These are phyloP conservation scores for Cubamyces sp. DNA, from an alignment of 768 basidiomycete species.

Conservation along the genomic window DNA sequence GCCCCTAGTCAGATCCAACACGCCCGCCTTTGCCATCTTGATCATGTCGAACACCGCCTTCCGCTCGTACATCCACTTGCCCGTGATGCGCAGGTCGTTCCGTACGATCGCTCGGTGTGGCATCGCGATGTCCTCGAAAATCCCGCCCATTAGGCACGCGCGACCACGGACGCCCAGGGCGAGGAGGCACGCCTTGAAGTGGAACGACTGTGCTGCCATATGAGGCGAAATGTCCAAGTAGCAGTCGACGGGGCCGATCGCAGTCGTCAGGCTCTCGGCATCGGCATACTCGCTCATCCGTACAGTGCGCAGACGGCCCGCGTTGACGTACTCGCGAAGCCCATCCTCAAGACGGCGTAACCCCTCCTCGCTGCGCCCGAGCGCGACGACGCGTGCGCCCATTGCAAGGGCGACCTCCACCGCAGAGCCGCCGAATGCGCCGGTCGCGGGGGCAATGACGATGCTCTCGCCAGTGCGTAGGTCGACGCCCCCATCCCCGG, in stretches of 20 bases:
- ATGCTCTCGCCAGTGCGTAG: neutral
- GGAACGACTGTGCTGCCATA: neutral
- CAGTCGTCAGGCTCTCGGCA: neutral
- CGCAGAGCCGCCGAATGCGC: neutral
- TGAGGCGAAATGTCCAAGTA: neutral
- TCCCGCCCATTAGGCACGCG: neutral
- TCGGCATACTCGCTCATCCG: neutral
- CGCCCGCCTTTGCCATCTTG: neutral
- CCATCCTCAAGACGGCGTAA: neutral
- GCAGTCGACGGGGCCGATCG: neutral
- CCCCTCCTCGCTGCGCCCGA: neutral
- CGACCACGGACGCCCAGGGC: neutral
- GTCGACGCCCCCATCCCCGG: neutral
- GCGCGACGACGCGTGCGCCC: neutral
- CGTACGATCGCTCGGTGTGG: neutral
- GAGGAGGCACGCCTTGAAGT: conserved; percentile 3
- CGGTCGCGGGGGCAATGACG: neutral
- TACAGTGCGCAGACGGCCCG: neutral
- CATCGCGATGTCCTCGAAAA: neutral
- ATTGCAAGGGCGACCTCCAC: neutral
- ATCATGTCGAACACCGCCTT: neutral
- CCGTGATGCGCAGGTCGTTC: neutral
- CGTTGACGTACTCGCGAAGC: neutral
- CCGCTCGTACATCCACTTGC: conserved; percentile 4
- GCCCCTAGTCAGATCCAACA: neutral